Base-by-base conservation (phyloP, 164 flowering plant species). In the Nymphaea thermarum region DNA sequence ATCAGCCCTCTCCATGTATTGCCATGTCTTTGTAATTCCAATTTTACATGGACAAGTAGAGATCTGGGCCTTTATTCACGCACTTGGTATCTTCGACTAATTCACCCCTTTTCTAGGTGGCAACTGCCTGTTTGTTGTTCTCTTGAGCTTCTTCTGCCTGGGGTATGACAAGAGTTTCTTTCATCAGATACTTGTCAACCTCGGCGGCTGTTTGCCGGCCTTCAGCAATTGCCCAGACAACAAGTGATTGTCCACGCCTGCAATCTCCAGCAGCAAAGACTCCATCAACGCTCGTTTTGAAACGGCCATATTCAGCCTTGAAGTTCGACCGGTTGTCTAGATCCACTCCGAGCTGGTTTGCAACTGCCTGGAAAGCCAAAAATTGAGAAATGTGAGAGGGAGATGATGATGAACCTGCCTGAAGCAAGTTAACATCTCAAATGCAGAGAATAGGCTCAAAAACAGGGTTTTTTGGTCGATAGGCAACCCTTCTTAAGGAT, bases 191-290 rank as follows among this genome's bases (percentile, higher is more conserved):
- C 7, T 80, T 85, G 78, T 94, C 98, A 2, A 94, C 99, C 67
- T 87, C 89, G 2, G 93, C 70, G 65, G 98, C 99, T 3, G 98
- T 86, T 84, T 91, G 96, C 36, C 99, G 73, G 47, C 99, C 99
- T 75, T 94, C 99, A 0, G 87, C 74, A 68, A 94, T 91, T 43
- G 99, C 99, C 99, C 99, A 94, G 2, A 94, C 99, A 62, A 94
- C 99, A 65, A 94, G 80, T 16, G 99, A 94, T 78, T 94, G 99
- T 4, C 99, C 98, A 2, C 99, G 83, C 64, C 99, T 75, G 68
- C 99, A 94, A 69, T 94, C 99, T 14, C 99, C 99, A 12, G 99
- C 98, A 1, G 96, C 99, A 84, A 94, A 94, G 0, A 94, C 83
- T 0, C 99, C 97, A 4, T 90, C 92, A 7, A 84, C 87, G 55